Evolutionary conservation across 495 filamentous ascomycete genomes (phyloP), one percentile per base, ranked within the genome.

Genomic region (Platismatia glauca): DNA sequence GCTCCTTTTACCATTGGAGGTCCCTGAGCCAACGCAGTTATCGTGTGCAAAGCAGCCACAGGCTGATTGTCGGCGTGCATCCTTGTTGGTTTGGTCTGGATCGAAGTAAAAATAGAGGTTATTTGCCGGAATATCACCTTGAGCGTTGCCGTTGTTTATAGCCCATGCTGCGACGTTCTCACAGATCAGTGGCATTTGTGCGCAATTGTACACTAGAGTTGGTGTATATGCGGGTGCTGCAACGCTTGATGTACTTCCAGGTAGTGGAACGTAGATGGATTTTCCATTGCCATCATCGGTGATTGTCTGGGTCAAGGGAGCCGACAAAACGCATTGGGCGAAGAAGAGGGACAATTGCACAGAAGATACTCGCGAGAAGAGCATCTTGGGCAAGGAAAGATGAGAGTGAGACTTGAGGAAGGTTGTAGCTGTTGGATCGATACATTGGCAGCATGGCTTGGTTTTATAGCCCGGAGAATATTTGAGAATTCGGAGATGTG

Each of bases 181-280:
- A 39, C 59, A 61, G 11, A 61, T 61, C 18, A 55, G 33, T n/a
- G 59, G 59, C 44, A 62, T 55, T 11, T 37, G 6, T 3, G 53
- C n/a, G 59, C 44, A 61, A 20, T 61, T 61, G 31, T 61, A 61
- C 8, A 61, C 59, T n/a, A 61, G 46, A 6, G 59, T 61, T 15
- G 59, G 59, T 12, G 34, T 55, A 27, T 15, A 29, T 11, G 12
- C 7, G 9, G 59, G 44, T 13, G 44, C 46, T 22, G 46, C 43
- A 9, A 61, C 48, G 34, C 1, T 24, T 3, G 31, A 61, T 15
- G 43, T 37, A 3, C 8, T 31, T 31, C 27, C 59, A 12, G 16
- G 4, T 3, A 8, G 9, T 7, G 39, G 4, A 9, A 35, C 22
- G 16, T 61, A 61, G 12, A 61, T 39, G 7, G 12, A 0, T 35